These are phyloP conservation scores for Fusarium beomiforme DNA, from an alignment of 2,329 filamentous ascomycete genomes.

Conservation along the genomic window DNA sequence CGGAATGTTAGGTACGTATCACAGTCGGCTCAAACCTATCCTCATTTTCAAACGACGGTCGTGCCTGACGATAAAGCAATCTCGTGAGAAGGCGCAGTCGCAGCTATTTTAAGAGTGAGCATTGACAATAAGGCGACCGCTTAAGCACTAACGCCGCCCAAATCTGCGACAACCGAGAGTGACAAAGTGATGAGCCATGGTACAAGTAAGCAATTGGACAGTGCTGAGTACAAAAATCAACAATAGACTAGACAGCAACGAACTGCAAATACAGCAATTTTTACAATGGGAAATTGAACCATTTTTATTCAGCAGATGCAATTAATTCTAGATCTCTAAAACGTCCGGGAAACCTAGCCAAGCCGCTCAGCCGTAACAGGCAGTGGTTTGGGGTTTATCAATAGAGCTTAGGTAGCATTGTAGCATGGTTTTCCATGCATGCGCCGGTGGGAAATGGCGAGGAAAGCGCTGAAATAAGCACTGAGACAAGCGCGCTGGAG, in stretches of 20 bases:
- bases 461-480: too few relatives aligned
- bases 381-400: not conserved
- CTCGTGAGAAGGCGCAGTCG: not conserved
- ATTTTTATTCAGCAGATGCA: not conserved
- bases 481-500: too few relatives aligned
- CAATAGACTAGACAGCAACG: not conserved
- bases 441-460: too few relatives aligned
- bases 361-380: not conserved
- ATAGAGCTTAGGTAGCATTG: not conserved
- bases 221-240: not conserved
- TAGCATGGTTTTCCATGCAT: not conserved
- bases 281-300: not conserved
- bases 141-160: not conserved
- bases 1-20: too few relatives aligned
- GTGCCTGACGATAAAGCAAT: not conserved
- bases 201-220: not conserved
- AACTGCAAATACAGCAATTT: too few relatives aligned
- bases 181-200: constrained; percentile 4
- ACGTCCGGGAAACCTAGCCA: not conserved
- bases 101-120: not conserved
- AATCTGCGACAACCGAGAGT: not conserved
- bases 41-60: not conserved
- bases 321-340: not conserved
- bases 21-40: too few relatives aligned
- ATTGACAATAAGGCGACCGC: not conserved